Conservation (phyloP, 352 stramenopile species). For the Phytophthora brassicae region DNA sequence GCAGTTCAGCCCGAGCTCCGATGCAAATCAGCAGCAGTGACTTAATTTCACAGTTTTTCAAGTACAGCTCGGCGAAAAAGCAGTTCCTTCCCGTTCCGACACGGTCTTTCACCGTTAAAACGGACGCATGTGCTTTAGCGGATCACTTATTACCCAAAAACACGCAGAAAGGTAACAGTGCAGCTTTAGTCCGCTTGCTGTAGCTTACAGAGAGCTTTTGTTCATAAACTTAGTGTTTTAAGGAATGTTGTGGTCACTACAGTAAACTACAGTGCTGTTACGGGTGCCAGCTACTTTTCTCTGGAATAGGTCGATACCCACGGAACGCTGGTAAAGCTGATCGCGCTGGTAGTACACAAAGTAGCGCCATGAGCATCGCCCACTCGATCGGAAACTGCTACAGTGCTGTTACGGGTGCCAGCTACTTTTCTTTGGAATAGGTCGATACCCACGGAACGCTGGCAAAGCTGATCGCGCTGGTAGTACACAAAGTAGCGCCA, state of each 20-base stretch:
- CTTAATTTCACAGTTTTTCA: slow-evolving; percentile 74
- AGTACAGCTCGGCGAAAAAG: slow-evolving; percentile 86
- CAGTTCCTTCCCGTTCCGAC: slow-evolving; percentile 67
- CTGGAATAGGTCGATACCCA: slow-evolving; percentile 55
- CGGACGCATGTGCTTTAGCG: slow-evolving; percentile 64
- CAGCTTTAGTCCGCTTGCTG: slow-evolving; percentile 14
- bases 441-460: slow-evolving; percentile 57
- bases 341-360: slow-evolving; percentile 58
- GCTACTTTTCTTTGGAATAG: slow-evolving; percentile 36
- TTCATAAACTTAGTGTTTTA: no score
- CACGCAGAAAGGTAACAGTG: slow-evolving; percentile 21
- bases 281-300: no score
- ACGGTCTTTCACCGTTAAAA: slow-evolving; percentile 72
- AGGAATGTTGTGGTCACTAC: no score
- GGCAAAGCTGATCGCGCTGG: slow-evolving; percentile 51
- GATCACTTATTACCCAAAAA: slow-evolving; percentile 61
- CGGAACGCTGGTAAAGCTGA: slow-evolving; percentile 56
- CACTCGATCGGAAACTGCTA: slow-evolving; percentile 69
- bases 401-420: slow-evolving; percentile 18
- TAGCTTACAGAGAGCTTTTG: no score
- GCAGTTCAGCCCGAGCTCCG: slow-evolving; percentile 27
- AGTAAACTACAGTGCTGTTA: no score
- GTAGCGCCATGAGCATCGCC: slow-evolving; percentile 55
- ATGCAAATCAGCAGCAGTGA: slow-evolving; percentile 27
- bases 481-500: slow-evolving; percentile 60